These are phyloP conservation scores for Selaginella moellendorffii DNA, from an alignment of 75 land plant genomes.

Conservation along the genomic window DNA sequence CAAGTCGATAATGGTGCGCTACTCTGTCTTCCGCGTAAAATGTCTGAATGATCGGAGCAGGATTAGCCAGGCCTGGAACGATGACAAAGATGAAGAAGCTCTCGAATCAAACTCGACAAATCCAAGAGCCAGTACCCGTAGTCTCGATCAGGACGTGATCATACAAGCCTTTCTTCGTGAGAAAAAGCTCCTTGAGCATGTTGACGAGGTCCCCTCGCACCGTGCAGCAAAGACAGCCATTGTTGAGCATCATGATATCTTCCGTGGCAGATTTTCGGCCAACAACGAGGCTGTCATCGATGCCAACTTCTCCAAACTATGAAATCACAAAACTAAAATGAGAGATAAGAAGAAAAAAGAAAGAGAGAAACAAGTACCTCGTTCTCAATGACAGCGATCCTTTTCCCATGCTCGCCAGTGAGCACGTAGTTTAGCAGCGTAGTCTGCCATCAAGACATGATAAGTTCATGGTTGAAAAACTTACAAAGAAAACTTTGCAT, in stretches of 20 bases:
- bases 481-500: too few species aligned
- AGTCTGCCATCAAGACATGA: constrained; percentile 51
- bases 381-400: constrained; percentile 94
- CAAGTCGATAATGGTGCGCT: constrained; percentile 62
- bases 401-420: constrained; percentile 71
- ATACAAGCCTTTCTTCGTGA: constrained; percentile 62
- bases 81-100: too few species aligned
- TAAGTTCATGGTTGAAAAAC: too few species aligned
- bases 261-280: constrained; percentile 57
- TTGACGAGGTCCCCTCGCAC: constrained; percentile 90
- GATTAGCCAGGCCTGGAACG: constrained; percentile 84
- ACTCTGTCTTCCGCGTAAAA: constrained; percentile 76
- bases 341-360: too few species aligned
- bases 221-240: constrained; percentile 95
- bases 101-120: too few species aligned
- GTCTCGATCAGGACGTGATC: constrained; percentile 96
- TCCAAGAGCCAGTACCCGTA: constrained; percentile 47
- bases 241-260: constrained; percentile 91
- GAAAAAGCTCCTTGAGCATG: constrained; percentile 59
- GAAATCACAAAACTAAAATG: not conserved
- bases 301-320: constrained; percentile 99
- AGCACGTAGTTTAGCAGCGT: constrained; percentile 84
- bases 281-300: constrained; percentile 87
- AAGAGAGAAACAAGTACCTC: too few species aligned
- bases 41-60: constrained; percentile 91